Conservation (phyloP, 768 basidiomycete species). For the Amanita jacksonii region DNA sequence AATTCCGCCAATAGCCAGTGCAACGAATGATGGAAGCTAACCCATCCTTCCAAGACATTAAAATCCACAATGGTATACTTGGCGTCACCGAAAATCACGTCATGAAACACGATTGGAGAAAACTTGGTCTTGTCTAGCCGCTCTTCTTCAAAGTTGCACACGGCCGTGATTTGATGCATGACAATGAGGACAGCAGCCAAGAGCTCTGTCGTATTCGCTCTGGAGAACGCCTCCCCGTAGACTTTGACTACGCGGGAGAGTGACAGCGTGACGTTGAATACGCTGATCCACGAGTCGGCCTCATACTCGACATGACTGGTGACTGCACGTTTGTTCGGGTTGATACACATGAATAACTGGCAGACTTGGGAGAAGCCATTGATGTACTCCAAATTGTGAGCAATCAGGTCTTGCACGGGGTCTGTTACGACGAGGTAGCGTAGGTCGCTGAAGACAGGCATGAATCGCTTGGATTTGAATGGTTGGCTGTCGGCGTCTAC, state of each 20-base stretch:
- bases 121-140: slow-evolving; percentile 62
- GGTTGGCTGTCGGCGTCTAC: slow-evolving; percentile 80
- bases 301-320: slow-evolving; percentile 91
- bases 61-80: slow-evolving; percentile 62
- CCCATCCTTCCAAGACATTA: slow-evolving; percentile 71
- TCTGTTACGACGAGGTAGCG: slow-evolving; percentile 77
- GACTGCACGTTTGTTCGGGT: slow-evolving; percentile 78
- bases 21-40: slow-evolving; percentile 88
- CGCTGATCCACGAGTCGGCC: slow-evolving; percentile 92
- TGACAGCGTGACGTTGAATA: slow-evolving; percentile 91
- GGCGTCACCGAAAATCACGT: slow-evolving; percentile 52
- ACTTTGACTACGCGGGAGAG: slow-evolving; percentile 83
- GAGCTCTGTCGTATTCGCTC: slow-evolving; percentile 47
- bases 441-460: slow-evolving; percentile 89
- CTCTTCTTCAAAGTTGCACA: slow-evolving; percentile 59
- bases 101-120: slow-evolving; percentile 50
- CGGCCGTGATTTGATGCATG: slow-evolving; percentile 60
- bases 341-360: slow-evolving; percentile 88
- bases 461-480: slow-evolving; percentile 93
- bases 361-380: slow-evolving; percentile 67
- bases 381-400: slow-evolving; percentile 56
- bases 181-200: slow-evolving; percentile 60
- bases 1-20: slow-evolving; percentile 88
- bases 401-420: slow-evolving; percentile 73
- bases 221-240: slow-evolving; percentile 77